phyloP scores from a whole-genome alignment of 1,284 basidiomycete species.

The Trichosporon ovoides region DNA sequence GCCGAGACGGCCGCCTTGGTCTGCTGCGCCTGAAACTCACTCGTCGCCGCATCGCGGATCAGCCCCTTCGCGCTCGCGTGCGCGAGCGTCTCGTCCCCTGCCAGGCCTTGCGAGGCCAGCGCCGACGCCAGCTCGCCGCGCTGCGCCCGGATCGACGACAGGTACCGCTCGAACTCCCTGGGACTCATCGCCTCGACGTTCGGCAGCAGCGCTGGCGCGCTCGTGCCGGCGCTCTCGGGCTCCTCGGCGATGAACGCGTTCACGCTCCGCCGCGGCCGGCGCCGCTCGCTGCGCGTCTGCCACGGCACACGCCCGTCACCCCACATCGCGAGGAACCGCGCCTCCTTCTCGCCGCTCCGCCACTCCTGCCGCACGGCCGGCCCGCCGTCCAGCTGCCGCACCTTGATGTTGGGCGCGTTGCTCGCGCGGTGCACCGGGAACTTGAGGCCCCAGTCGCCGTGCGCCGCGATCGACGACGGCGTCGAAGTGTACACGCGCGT shows the following conservation, averaged over 20 bases:
- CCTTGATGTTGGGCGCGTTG: constrained; percentile 38
- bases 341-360: constrained; percentile 43
- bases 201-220: constrained; percentile 21
- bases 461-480: constrained; percentile 18
- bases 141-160: constrained; percentile 28
- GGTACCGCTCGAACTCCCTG: constrained; percentile 37
- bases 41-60: constrained; percentile 11
- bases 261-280: not conserved
- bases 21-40: constrained; percentile 28
- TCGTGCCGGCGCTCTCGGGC: not conserved
- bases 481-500: constrained; percentile 44
- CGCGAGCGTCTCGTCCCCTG: constrained; percentile 16
- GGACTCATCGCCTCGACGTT: constrained; percentile 45
- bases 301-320: constrained; percentile 38
- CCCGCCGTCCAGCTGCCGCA: constrained; percentile 37
- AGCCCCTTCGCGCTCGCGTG: constrained; percentile 9
- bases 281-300: constrained; percentile 12
- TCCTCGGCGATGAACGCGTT: constrained; percentile 6
- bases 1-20: constrained; percentile 16
- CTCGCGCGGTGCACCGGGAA: constrained; percentile 32
- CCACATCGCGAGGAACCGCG: constrained; percentile 43
- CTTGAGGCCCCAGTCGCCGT: constrained; percentile 47
- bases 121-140: constrained; percentile 20
- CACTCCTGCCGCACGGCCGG: constrained; percentile 37
- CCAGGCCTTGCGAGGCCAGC: not conserved